A percentile compares a stretch with the other conserved stretches of the same genome.
Conservation (phyloP, 148 eudicot species). For the Diospyros kaki region DNA sequence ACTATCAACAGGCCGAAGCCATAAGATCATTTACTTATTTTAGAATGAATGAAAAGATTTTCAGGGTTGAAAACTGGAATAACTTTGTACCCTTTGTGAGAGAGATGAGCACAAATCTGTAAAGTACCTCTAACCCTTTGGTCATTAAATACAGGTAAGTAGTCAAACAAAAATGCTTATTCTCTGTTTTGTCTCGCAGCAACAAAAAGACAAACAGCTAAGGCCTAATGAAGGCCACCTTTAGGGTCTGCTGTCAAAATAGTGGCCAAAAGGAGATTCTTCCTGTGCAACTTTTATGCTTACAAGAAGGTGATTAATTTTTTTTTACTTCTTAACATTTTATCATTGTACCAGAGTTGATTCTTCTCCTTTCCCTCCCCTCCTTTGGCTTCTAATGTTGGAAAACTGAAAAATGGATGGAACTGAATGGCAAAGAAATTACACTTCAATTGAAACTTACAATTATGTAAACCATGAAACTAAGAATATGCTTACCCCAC, state of each 20-base stretch:
- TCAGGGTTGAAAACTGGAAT: constrained; percentile 49
- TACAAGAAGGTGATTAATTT: neutral
- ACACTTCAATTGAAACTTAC: neutral
- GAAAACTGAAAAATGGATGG: neutral
- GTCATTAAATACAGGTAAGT: neutral
- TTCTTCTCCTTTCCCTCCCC: neutral
- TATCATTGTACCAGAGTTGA: neutral
- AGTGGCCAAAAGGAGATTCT: neutral
- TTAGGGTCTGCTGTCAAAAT: neutral
- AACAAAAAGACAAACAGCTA: neutral
- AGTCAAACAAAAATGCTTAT: neutral
- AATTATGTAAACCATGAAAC: neutral
- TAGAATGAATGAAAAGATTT: constrained; percentile 48
- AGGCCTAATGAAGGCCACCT: constrained; percentile 1
- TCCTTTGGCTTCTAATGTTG: neutral
- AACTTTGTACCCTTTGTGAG: constrained; percentile 57
- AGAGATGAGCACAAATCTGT: constrained; percentile 43
- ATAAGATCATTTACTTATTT: constrained; percentile 55
- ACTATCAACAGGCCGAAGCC: constrained; percentile 33
- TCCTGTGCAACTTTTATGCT: neutral
- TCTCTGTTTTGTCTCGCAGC: neutral
- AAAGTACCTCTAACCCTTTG: neutral
- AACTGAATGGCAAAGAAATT: neutral
- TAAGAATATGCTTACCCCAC: too few species aligned
- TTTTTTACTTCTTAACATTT: neutral